Evolutionary conservation across 2,329 filamentous ascomycete species (phyloP), one percentile per base, ranked within the genome.

Genomic region (Fusarium sp.): DNA sequence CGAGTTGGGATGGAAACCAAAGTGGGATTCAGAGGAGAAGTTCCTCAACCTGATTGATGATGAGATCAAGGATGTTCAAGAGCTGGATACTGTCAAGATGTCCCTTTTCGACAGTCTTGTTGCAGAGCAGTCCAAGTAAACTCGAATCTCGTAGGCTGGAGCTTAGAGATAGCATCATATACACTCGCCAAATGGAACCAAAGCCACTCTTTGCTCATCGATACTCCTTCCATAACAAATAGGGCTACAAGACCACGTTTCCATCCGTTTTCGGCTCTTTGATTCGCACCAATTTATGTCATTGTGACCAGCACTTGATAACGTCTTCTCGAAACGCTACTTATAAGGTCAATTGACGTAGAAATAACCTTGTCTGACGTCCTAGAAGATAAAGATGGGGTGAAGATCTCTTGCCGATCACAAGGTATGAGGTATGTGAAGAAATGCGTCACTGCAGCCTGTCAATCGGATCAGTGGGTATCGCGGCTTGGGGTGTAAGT

Each of bases 81-180:
- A 70, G 18, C 14, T 70, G 5, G 67, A 70, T 18, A 70, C 62
- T n/a, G 62, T 67, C 22, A 63, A 62, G 34, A 55, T 63, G 53
- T 51, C 57, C 1, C 57, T 70, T 16, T 70, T 67, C 6, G 53
- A 70, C 14, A 61, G 34, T 24, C 37, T 65, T 4, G 14, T 65
- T 10, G 18, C 46, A 3, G 18, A 51, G 13, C 37, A 51, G 34
- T 37, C 49, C 6, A 3, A 62, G 22, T 52, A 41, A 40, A 22
- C 10, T 14, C 5, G 10, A 10, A 7, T 9, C 6, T 20, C 18
- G 7, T 14, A 24, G 16, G 34, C 49, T 14, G 8, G 48, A 25
- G n/a, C 7, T 37, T n/a, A 1, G 10, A n/a, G 13, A 18, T 37
- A 12, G 24, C 2, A 46, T 27, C 27, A 34, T 25, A 25, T 41